Evolutionary conservation across 495 filamentous ascomycete genomes (phyloP).

Genomic region (Penicillium manginii): DNA sequence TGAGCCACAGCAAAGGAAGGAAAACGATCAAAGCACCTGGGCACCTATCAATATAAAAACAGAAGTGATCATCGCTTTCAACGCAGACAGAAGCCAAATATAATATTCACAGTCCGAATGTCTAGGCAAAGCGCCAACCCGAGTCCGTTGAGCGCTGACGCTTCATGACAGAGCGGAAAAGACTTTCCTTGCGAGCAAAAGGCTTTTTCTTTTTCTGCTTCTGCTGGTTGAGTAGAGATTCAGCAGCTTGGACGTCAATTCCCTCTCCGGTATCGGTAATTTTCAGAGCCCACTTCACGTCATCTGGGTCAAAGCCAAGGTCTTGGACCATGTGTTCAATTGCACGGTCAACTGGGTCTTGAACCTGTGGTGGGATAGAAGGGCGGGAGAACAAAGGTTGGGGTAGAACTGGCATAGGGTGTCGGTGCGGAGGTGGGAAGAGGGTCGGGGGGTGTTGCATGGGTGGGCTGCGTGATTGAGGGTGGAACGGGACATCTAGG

Average conservation of each 20-base stretch:
- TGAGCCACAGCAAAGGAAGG: background rate
- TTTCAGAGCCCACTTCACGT: slow-evolving; percentile 56
- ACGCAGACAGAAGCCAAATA: background rate
- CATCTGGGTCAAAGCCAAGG: slow-evolving; percentile 51
- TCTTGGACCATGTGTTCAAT: slow-evolving; percentile 50
- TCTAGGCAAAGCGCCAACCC: slow-evolving; percentile 47
- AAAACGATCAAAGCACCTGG: too few species aligned
- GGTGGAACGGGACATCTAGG: background rate
- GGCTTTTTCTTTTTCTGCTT: slow-evolving; percentile 42
- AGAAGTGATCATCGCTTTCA: background rate
- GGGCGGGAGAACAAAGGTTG: background rate
- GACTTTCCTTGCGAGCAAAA: slow-evolving; percentile 22
- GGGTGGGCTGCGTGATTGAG: background rate
- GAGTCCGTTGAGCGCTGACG: slow-evolving; percentile 33
- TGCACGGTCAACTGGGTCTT: slow-evolving; percentile 56
- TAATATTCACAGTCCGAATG: background rate
- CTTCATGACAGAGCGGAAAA: slow-evolving; percentile 37
- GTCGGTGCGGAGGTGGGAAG: background rate
- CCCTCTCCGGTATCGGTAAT: slow-evolving; percentile 57
- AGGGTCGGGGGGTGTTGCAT: background rate
- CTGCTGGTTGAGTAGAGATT: slow-evolving; percentile 43
- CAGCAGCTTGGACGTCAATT: slow-evolving; percentile 49
- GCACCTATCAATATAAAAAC: background rate
- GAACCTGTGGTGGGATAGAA: slow-evolving; percentile 40
- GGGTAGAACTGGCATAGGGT: background rate